phyloP scores from a whole-genome alignment of 2,329 filamentous ascomycete species.

The Myriangium duriaei region DNA sequence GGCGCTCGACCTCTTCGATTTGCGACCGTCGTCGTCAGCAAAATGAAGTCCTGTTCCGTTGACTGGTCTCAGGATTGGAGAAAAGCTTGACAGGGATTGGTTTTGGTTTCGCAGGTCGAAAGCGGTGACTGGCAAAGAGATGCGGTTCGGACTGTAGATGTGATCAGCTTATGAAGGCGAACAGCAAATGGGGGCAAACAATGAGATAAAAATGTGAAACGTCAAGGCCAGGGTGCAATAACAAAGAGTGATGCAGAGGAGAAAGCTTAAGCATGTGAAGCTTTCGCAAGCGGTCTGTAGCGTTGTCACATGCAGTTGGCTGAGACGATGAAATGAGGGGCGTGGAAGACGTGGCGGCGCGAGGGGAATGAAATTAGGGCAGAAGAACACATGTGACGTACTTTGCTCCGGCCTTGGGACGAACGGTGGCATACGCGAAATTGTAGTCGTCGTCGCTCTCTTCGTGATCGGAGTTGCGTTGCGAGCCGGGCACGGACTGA shows the following conservation, averaged over 20 bases:
- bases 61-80: constrained; percentile 57
- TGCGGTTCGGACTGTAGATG: constrained; percentile 60
- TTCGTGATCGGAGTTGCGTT: constrained; percentile 77
- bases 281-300: too few relatives aligned
- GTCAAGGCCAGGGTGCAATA: too few relatives aligned
- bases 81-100: constrained; percentile 32
- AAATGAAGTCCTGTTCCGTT: constrained; percentile 80
- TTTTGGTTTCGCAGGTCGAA: constrained; percentile 56
- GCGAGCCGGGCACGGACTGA: constrained; percentile 72
- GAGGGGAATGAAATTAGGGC: neutral
- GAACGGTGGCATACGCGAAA: constrained; percentile 48
- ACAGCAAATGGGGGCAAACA: constrained; percentile 5
- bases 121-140: constrained; percentile 81
- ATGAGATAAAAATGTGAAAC: constrained; percentile 15
- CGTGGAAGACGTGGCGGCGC: neutral
- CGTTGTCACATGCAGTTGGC: neutral
- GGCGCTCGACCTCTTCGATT: constrained; percentile 28
- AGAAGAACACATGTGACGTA: constrained; percentile 43
- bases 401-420: constrained; percentile 63
- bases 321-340: constrained; percentile 1
- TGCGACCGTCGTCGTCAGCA: constrained; percentile 53
- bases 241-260: too few relatives aligned
- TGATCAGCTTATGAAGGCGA: neutral
- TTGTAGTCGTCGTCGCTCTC: constrained; percentile 61
- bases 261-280: too few relatives aligned